phyloP scores from a whole-genome alignment of 2,329 filamentous ascomycete genomes.

The Lachnellula hyalina region DNA sequence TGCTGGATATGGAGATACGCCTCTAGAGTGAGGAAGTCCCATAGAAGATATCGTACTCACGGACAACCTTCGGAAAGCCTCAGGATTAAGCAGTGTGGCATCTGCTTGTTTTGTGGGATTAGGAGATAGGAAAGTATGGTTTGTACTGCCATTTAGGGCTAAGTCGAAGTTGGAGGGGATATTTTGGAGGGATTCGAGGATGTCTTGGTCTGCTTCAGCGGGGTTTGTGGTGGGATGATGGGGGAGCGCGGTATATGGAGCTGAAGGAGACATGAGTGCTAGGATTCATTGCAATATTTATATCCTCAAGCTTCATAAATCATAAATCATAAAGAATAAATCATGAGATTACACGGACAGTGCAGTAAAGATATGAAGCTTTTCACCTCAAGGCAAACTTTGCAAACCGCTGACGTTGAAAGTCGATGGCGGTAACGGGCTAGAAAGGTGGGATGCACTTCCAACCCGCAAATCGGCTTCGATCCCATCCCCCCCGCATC shows the following conservation, averaged over 20 bases:
- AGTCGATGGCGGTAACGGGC: neutral
- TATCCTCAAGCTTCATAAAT: neutral
- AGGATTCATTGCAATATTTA: slow-evolving; percentile 14
- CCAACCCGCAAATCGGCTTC: neutral
- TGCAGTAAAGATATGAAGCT: too few relatives aligned
- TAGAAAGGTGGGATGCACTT: neutral
- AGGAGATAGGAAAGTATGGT: slow-evolving; percentile 15
- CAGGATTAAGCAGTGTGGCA: slow-evolving; percentile 28
- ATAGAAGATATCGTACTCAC: slow-evolving; percentile 38
- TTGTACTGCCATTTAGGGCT: slow-evolving; percentile 21
- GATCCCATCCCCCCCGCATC: too few relatives aligned
- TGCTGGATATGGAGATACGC: slow-evolving; percentile 15
- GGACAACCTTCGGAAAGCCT: slow-evolving; percentile 35
- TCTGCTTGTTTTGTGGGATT: slow-evolving; percentile 11
- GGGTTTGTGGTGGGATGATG: neutral
- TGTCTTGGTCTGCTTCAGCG: slow-evolving; percentile 20
- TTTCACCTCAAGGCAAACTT: too few relatives aligned
- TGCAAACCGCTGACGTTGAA: too few relatives aligned
- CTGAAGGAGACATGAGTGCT: slow-evolving; percentile 14
- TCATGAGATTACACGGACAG: neutral
- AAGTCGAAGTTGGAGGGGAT: slow-evolving; percentile 26
- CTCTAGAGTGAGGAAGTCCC: slow-evolving; percentile 12
- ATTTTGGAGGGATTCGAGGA: slow-evolving; percentile 21
- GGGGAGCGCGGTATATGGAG: slow-evolving; percentile 9
- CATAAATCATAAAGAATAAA: neutral